phyloP scores from a whole-genome alignment of 805 yeast species.

The Ogataea sp. region DNA sequence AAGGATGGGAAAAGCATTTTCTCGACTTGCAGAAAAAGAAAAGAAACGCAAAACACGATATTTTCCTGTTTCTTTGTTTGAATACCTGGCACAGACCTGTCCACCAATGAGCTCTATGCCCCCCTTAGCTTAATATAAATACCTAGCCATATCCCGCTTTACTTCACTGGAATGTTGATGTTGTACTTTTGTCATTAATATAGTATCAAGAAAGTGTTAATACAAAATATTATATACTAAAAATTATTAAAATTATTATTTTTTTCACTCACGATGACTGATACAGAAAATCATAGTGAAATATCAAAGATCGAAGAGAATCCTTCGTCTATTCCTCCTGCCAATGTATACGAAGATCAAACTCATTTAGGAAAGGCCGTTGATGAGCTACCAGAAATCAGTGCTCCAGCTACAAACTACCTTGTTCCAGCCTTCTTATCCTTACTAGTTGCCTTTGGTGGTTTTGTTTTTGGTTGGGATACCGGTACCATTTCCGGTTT shows the following conservation, averaged over 20 bases:
- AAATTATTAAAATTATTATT: too few species aligned
- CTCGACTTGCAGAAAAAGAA: too few species aligned
- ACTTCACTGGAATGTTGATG: too few species aligned
- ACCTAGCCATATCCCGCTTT: background rate
- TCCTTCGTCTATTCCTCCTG: slow-evolving; percentile 11
- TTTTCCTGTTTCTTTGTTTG: too few species aligned
- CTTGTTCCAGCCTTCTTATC: slow-evolving; percentile 30
- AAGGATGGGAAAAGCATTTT: too few species aligned
- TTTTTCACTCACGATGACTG: slow-evolving; percentile 5
- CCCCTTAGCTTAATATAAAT: too few species aligned
- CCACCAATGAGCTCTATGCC: too few species aligned
- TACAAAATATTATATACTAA: too few species aligned
- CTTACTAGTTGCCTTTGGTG: slow-evolving; percentile 63
- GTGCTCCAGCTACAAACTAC: slow-evolving; percentile 8
- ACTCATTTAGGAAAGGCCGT: slow-evolving; percentile 7
- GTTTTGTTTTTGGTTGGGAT: slow-evolving; percentile 72
- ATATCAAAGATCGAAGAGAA: slow-evolving; percentile 8
- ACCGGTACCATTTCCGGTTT: slow-evolving; percentile 74
- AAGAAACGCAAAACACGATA: too few species aligned
- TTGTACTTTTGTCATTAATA: too few species aligned
- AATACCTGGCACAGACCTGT: too few species aligned
- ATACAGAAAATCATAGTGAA: slow-evolving; percentile 10
- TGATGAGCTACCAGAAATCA: slow-evolving; percentile 1
- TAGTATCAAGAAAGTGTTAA: too few species aligned
- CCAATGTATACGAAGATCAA: slow-evolving; percentile 16